Evolutionary conservation across 176 grass and related monocot species (phyloP).

Genomic region (Poa pratensis): DNA sequence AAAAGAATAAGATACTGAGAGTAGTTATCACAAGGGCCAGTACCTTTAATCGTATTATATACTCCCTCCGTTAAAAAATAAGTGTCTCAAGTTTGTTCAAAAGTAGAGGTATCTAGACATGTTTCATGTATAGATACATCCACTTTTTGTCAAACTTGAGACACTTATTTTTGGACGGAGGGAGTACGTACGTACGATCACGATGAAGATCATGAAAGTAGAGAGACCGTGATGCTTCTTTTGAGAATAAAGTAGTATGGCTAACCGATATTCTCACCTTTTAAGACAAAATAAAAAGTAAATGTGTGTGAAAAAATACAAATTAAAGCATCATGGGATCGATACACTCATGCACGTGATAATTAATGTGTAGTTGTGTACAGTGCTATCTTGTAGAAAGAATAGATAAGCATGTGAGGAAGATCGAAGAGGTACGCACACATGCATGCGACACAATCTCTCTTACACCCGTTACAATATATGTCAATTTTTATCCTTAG

Average conservation of each 20-base stretch:
- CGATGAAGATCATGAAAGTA: background rate
- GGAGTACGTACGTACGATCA: background rate
- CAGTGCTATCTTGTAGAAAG: constrained; percentile 43
- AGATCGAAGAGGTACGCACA: constrained; percentile 10
- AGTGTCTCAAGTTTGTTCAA: too few species aligned
- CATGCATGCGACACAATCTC: constrained; percentile 5
- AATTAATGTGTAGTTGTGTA: constrained; percentile 13
- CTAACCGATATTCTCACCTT: constrained; percentile 35
- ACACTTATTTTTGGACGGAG: too few species aligned
- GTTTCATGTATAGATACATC: too few species aligned
- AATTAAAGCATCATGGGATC: constrained; percentile 47
- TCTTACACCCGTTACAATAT: constrained; percentile 24
- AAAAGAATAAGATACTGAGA: background rate
- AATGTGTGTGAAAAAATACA: constrained; percentile 17
- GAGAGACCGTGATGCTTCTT: constrained; percentile 35
- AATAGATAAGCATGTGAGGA: constrained; percentile 58
- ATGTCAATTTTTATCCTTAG: constrained; percentile 40
- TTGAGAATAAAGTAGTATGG: constrained; percentile 48
- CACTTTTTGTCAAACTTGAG: too few species aligned
- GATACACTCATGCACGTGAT: constrained; percentile 9
- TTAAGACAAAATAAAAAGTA: constrained; percentile 45
- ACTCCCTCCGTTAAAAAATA: too few species aligned
- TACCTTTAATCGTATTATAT: background rate
- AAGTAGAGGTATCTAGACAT: too few species aligned
- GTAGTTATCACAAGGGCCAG: background rate